Evolutionary conservation across 2,329 filamentous ascomycete species (phyloP).

Genomic region (Myriosclerotinia curreyana): DNA sequence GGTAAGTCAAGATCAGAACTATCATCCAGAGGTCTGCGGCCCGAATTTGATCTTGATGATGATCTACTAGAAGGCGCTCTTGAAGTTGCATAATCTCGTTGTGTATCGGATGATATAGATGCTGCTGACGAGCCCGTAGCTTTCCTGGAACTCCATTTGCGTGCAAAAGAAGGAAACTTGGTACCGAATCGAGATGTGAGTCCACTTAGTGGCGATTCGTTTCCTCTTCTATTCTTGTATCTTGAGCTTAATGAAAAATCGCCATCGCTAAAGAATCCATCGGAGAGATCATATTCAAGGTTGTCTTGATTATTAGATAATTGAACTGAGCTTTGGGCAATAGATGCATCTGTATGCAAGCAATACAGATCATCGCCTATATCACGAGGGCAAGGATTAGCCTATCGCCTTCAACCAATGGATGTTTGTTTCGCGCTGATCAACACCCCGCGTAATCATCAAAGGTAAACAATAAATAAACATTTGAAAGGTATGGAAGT

Average conservation of each 20-base stretch:
- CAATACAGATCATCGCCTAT: slow-evolving; percentile 60
- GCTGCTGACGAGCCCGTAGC: slow-evolving; percentile 34
- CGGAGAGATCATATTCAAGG: slow-evolving; percentile 60
- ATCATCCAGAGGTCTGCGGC: slow-evolving; percentile 47
- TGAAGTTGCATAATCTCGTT: slow-evolving; percentile 43
- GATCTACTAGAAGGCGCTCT: slow-evolving; percentile 70
- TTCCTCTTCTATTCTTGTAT: slow-evolving; percentile 56
- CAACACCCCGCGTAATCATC: slow-evolving; percentile 19
- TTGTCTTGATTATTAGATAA: slow-evolving; percentile 47
- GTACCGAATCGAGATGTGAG: slow-evolving; percentile 65
- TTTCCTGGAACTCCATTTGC: slow-evolving; percentile 53
- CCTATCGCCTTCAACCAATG: slow-evolving; percentile 9
- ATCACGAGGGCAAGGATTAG: slow-evolving; percentile 27
- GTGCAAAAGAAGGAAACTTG: slow-evolving; percentile 52
- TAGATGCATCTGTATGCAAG: slow-evolving; percentile 49
- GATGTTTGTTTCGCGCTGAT: slow-evolving; percentile 15
- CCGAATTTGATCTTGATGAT: slow-evolving; percentile 68
- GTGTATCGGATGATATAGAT: slow-evolving; percentile 30
- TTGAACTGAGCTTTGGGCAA: slow-evolving; percentile 38
- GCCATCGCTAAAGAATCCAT: slow-evolving; percentile 62
- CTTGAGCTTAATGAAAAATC: slow-evolving; percentile 51
- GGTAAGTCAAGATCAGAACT: slow-evolving; percentile 52
- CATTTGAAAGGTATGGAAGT: background rate
- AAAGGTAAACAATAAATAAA: slow-evolving; percentile 4
- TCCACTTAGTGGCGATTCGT: slow-evolving; percentile 59